Evolutionary conservation across 192 early-diverging fungal species (phyloP).

Genomic region (Coemansia sp.): DNA sequence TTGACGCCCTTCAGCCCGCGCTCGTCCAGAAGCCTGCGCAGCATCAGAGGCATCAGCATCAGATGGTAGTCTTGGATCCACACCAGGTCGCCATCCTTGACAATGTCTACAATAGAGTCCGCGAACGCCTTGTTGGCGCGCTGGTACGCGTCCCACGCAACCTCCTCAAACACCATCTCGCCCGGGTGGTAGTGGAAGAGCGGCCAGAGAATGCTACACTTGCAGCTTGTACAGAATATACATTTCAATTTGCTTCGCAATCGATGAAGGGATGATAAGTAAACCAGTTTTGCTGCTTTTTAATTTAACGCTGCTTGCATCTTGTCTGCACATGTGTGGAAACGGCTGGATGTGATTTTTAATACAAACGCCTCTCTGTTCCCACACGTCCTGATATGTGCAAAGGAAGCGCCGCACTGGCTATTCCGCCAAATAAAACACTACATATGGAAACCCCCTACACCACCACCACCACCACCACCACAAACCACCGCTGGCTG

Average conservation of each 20-base stretch:
- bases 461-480: too few relatives aligned
- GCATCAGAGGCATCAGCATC: conserved; percentile 89
- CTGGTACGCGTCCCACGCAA: conserved; percentile 94
- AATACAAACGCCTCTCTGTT: background rate
- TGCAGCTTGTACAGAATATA: background rate
- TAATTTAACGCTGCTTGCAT: background rate
- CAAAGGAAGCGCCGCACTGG: too few relatives aligned
- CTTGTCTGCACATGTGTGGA: background rate
- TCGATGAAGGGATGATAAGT: too few relatives aligned
- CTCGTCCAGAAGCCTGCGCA: conserved; percentile 64
- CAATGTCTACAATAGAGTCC: conserved; percentile 78
- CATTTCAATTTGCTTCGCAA: too few relatives aligned
- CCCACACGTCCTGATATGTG: too few relatives aligned
- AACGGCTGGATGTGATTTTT: background rate
- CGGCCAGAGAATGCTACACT: conserved; percentile 91
- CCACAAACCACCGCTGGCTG: too few relatives aligned
- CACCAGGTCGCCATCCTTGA: too few relatives aligned
- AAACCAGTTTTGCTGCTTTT: background rate
- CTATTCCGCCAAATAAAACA: background rate
- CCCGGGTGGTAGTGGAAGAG: conserved; percentile 99
- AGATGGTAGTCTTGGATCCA: conserved; percentile 98
- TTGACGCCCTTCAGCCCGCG: conserved; percentile 70
- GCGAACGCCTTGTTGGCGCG: conserved; percentile 92
- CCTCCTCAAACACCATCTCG: conserved; percentile 95
- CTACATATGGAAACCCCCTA: too few relatives aligned